Evolutionary conservation across 345 rosid species (phyloP).

Genomic region (Mangifera indica): DNA sequence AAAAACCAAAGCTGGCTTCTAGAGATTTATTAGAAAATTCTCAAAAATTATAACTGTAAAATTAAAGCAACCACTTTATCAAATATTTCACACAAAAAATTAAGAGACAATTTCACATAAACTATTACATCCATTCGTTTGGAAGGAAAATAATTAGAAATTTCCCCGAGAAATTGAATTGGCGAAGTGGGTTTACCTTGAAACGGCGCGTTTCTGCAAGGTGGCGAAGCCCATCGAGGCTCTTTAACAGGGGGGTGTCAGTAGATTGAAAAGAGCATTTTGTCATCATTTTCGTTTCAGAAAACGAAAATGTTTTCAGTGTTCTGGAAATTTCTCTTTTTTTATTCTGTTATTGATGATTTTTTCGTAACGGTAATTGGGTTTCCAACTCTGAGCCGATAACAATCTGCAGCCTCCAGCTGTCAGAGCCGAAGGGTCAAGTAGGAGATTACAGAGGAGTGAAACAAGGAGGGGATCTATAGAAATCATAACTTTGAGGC

Average conservation of each 20-base stretch:
- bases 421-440: not conserved
- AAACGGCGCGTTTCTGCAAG: slow-evolving; percentile 72
- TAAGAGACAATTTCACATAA: not conserved
- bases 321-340: not conserved
- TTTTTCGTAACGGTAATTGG: not conserved
- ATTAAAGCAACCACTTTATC: too few relatives aligned
- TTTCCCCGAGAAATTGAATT: not conserved
- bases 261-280: slow-evolving; percentile 33
- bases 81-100: not conserved
- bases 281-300: slow-evolving; percentile 28
- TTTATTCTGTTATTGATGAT: not conserved
- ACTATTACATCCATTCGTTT: not conserved
- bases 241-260: slow-evolving; percentile 50
- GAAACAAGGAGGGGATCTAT: too few relatives aligned
- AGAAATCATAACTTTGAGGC: too few relatives aligned
- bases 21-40: too few relatives aligned
- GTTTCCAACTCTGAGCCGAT: too few relatives aligned
- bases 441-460: not conserved
- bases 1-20: too few relatives aligned
- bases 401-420: not conserved
- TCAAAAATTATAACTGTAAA: too few relatives aligned
- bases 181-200: slow-evolving; percentile 46
- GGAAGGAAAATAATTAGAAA: not conserved
- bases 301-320: not conserved
- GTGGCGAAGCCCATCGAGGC: slow-evolving; percentile 55